Conservation (phyloP, 2,329 filamentous ascomycete species). For the Sporothrix protearum region DNA sequence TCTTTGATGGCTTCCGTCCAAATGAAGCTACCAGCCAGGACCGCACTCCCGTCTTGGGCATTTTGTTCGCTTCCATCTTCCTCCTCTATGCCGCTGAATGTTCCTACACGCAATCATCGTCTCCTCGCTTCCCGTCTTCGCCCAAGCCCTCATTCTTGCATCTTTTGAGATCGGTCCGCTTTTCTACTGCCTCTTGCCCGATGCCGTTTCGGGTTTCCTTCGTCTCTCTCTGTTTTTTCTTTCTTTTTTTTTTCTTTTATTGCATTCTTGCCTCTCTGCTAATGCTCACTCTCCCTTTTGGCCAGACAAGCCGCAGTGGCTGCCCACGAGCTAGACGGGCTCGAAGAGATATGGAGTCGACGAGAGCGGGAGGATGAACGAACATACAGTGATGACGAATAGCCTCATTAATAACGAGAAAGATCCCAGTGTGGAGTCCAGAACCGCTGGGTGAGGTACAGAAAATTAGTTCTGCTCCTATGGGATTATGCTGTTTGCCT, state of each 20-base stretch:
- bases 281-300: neutral
- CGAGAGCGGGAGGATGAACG: neutral
- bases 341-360: constrained; percentile 10
- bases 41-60: neutral
- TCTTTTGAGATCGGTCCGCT: neutral
- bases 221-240: neutral
- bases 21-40: constrained; percentile 12
- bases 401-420: neutral
- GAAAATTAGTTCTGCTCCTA: neutral
- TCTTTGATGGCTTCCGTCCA: neutral
- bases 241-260: neutral
- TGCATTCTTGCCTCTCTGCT: neutral
- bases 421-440: neutral
- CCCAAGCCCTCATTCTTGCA: neutral
- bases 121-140: neutral
- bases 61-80: neutral
- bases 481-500: neutral
- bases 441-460: neutral
- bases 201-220: constrained; percentile 14
- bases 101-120: neutral
- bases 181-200: neutral
- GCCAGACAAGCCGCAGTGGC: neutral
- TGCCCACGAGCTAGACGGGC: neutral
- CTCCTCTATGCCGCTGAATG: neutral
- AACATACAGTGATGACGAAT: constrained; percentile 10